Conservation (phyloP, 768 basidiomycete species). For the Auricularia sp. region DNA sequence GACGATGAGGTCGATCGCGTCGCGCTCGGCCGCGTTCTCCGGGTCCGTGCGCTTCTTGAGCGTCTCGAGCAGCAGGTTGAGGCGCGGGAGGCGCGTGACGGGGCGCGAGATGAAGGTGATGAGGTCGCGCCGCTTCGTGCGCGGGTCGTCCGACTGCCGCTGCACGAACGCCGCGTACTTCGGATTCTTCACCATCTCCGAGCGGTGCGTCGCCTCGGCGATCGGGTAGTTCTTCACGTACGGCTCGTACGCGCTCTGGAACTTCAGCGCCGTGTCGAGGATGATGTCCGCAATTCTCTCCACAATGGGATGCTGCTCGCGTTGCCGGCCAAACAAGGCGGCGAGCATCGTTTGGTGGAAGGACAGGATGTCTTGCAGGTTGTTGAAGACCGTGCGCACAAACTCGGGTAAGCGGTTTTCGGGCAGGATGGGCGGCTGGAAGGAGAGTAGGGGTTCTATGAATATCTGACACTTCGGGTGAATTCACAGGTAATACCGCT, state of each 20-base stretch:
- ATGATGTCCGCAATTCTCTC: slow-evolving; percentile 78
- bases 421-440: slow-evolving; percentile 57
- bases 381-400: slow-evolving; percentile 74
- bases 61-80: slow-evolving; percentile 64
- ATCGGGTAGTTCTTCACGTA: slow-evolving; percentile 87
- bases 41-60: slow-evolving; percentile 26
- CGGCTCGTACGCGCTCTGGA: slow-evolving; percentile 58
- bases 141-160: slow-evolving; percentile 49
- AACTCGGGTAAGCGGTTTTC: slow-evolving; percentile 49
- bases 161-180: slow-evolving; percentile 60
- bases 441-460: slow-evolving; percentile 49
- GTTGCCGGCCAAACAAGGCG: slow-evolving; percentile 68
- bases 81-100: slow-evolving; percentile 76
- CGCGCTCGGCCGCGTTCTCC: slow-evolving; percentile 65
- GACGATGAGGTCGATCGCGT: slow-evolving; percentile 63
- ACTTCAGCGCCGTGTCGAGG: slow-evolving; percentile 45
- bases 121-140: slow-evolving; percentile 64
- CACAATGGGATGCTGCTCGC: slow-evolving; percentile 76
- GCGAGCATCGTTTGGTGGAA: slow-evolving; percentile 62
- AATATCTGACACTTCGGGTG: slow-evolving; percentile 45
- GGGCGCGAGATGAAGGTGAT: slow-evolving; percentile 78
- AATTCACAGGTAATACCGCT: slow-evolving; percentile 3
- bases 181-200: slow-evolving; percentile 59
- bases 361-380: slow-evolving; percentile 54
- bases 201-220: slow-evolving; percentile 70